phyloP scores from a whole-genome alignment of 164 flowering plant genomes.

The Chimonanthus praecox region DNA sequence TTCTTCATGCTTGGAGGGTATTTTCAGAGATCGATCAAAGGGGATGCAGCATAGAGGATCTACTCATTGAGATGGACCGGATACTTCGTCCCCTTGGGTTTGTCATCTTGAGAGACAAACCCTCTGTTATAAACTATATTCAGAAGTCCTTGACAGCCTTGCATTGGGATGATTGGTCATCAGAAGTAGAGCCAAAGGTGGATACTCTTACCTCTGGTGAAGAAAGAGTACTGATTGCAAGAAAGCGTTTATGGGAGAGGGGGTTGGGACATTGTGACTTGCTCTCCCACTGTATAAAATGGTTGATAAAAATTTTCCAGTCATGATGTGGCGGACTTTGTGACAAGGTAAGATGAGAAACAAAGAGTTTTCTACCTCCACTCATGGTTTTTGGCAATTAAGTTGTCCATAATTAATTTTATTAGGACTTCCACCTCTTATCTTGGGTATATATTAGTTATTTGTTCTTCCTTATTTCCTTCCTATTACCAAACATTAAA shows the following conservation, averaged over 20 bases:
- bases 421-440: background rate
- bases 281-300: background rate
- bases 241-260: conserved; percentile 58
- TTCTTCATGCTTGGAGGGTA: conserved; percentile 79
- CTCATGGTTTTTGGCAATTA: background rate
- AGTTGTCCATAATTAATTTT: background rate
- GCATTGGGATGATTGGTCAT: conserved; percentile 70
- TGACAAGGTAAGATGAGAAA: background rate
- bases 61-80: conserved; percentile 86
- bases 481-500: background rate
- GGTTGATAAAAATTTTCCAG: background rate
- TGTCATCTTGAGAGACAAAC: conserved; percentile 76
- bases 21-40: conserved; percentile 55
- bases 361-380: background rate
- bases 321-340: background rate
- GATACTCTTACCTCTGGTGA: conserved; percentile 57
- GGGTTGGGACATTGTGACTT: background rate
- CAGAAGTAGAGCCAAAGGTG: conserved; percentile 59
- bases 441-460: background rate
- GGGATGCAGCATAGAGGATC: conserved; percentile 73
- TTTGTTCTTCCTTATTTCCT: background rate
- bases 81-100: conserved; percentile 77
- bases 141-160: conserved; percentile 53
- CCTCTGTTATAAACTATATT: conserved; percentile 42
- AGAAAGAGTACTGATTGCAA: conserved; percentile 68